A percentile compares a stretch with the other conserved stretches of the same genome.
These are phyloP conservation scores for Trichoderma oligosporum DNA, from an alignment of 2,329 filamentous ascomycete genomes.

Conservation along the genomic window DNA sequence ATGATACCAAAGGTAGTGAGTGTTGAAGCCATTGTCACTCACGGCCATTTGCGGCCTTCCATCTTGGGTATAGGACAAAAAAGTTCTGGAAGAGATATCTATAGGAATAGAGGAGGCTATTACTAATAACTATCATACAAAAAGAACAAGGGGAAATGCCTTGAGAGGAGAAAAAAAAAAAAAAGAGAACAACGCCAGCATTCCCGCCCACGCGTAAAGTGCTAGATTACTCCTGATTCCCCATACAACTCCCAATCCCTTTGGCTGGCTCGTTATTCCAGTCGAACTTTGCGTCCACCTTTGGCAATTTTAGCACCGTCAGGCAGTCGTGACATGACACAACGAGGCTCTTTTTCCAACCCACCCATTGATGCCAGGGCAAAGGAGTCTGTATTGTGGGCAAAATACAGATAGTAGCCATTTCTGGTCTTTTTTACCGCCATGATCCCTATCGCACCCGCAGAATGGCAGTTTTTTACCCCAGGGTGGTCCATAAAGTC, in stretches of 20 bases:
- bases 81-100: slow-evolving; percentile 17
- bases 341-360: slow-evolving; percentile 68
- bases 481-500: slow-evolving; percentile 94
- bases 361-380: slow-evolving; percentile 86
- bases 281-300: slow-evolving; percentile 49
- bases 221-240: neutral
- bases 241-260: neutral
- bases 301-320: slow-evolving; percentile 51
- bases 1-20: neutral
- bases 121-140: slow-evolving; percentile 26
- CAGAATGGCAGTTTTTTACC: slow-evolving; percentile 72
- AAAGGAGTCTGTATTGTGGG: slow-evolving; percentile 89
- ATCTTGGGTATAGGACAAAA: neutral
- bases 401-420: slow-evolving; percentile 84
- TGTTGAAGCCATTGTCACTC: neutral
- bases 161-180: neutral
- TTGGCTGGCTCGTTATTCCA: slow-evolving; percentile 26
- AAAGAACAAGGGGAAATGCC: neutral
- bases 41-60: neutral
- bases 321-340: slow-evolving; percentile 79
- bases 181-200: neutral
- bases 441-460: slow-evolving; percentile 88
- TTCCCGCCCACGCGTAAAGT: neutral
- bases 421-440: slow-evolving; percentile 76
- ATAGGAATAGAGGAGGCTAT: slow-evolving; percentile 29